These are phyloP conservation scores for Tagetes erecta DNA, from an alignment of 129 eudicot species.

Conservation along the genomic window DNA sequence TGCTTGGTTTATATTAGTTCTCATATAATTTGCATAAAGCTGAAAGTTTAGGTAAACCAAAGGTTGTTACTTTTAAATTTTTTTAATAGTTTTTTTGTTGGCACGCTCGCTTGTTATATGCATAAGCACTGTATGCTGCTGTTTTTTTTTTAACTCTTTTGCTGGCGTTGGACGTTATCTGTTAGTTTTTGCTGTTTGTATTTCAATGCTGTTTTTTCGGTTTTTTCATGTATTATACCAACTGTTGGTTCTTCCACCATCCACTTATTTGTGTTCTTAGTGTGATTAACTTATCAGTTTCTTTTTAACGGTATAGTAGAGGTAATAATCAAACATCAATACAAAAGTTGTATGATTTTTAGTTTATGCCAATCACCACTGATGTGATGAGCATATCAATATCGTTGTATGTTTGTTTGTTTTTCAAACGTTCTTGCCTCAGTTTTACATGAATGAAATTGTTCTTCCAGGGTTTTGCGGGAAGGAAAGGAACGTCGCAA, in stretches of 20 bases:
- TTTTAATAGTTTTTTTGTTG: not conserved
- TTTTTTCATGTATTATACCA: not conserved
- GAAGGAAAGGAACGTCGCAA: constrained; percentile 88
- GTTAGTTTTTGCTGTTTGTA: not conserved
- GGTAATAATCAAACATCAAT: not conserved
- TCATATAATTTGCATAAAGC: not conserved
- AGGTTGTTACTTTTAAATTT: not conserved
- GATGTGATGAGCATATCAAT: not conserved
- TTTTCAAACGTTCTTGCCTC: not conserved
- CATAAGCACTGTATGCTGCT: not conserved
- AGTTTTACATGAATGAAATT: not conserved
- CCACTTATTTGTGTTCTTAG: not conserved
- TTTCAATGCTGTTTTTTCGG: not conserved
- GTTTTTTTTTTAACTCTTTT: not conserved
- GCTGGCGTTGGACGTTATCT: not conserved
- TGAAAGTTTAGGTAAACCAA: not conserved
- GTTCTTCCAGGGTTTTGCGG: constrained; percentile 57
- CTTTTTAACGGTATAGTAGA: not conserved
- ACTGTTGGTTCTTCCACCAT: not conserved
- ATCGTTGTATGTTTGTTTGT: not conserved
- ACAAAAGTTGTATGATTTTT: not conserved
- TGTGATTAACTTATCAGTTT: not conserved
- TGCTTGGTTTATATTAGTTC: not conserved
- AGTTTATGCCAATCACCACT: not conserved
- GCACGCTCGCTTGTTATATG: not conserved